Conservation (phyloP, 495 filamentous ascomycete genomes). For the Tuber umbilicatum region DNA sequence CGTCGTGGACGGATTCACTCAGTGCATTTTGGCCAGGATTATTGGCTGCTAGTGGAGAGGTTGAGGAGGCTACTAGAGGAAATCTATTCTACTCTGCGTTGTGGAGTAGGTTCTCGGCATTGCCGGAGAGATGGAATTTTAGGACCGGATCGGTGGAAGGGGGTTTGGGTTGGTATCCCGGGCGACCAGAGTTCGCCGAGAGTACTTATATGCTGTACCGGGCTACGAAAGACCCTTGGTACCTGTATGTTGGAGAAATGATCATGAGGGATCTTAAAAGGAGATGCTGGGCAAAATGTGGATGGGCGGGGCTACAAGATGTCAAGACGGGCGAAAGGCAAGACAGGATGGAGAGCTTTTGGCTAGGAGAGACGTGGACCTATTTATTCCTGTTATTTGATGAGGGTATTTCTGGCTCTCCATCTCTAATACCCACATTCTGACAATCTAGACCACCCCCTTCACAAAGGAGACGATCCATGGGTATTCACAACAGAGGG, state of each 20-base stretch:
- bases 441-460: slow-evolving; percentile 59
- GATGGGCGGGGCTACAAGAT: slow-evolving; percentile 93
- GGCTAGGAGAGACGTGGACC: slow-evolving; percentile 90
- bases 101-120: slow-evolving; percentile 85
- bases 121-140: slow-evolving; percentile 90
- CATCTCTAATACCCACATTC: background rate
- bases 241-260: slow-evolving; percentile 94
- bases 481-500: slow-evolving; percentile 96
- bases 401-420: slow-evolving; percentile 21
- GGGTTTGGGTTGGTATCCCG: slow-evolving; percentile 87
- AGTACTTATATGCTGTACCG: slow-evolving; percentile 88
- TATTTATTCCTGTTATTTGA: slow-evolving; percentile 90
- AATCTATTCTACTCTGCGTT: slow-evolving; percentile 85
- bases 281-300: slow-evolving; percentile 87
- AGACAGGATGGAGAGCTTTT: slow-evolving; percentile 99
- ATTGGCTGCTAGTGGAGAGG: slow-evolving; percentile 74
- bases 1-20: slow-evolving; percentile 84
- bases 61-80: slow-evolving; percentile 83
- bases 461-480: slow-evolving; percentile 76
- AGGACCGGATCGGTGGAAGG: slow-evolving; percentile 77
- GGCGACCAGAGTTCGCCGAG: slow-evolving; percentile 92
- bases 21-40: slow-evolving; percentile 92
- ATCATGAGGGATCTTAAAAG: slow-evolving; percentile 77
- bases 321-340: slow-evolving; percentile 80
- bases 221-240: slow-evolving; percentile 94